Conservation (phyloP, 2,329 filamentous ascomycete genomes). For the Chalara sp. region DNA sequence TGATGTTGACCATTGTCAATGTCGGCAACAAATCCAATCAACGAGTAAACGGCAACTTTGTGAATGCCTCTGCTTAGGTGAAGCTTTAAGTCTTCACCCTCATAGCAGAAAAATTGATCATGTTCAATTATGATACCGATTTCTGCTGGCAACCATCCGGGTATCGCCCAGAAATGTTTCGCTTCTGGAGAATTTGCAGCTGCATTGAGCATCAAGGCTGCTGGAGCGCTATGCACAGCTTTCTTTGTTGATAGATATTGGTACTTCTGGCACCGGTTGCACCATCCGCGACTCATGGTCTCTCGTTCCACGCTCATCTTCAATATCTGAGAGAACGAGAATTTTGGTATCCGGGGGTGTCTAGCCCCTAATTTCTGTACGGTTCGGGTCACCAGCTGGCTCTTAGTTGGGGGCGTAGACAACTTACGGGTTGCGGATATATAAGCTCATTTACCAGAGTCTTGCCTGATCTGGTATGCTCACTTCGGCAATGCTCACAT, state of each 20-base stretch:
- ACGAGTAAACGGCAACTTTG: slow-evolving; percentile 80
- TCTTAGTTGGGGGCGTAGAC: neutral
- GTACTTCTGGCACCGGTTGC: slow-evolving; percentile 82
- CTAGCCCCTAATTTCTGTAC: slow-evolving; percentile 40
- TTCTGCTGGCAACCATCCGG: slow-evolving; percentile 87
- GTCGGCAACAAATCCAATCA: slow-evolving; percentile 84
- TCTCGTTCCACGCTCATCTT: slow-evolving; percentile 89
- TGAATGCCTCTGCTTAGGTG: slow-evolving; percentile 75
- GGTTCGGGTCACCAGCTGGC: too few species aligned
- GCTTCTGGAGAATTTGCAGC: slow-evolving; percentile 66
- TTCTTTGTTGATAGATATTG: slow-evolving; percentile 82
- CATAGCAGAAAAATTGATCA: slow-evolving; percentile 91
- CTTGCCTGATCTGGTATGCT: slow-evolving; percentile 72
- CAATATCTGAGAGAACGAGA: slow-evolving; percentile 82
- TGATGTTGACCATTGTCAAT: slow-evolving; percentile 81
- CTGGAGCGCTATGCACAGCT: slow-evolving; percentile 73
- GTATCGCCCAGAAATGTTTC: slow-evolving; percentile 77
- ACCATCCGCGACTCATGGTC: slow-evolving; percentile 87
- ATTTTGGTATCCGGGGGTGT: slow-evolving; percentile 44
- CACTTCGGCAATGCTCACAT: slow-evolving; percentile 81
- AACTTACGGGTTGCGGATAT: slow-evolving; percentile 52
- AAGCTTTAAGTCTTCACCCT: slow-evolving; percentile 79
- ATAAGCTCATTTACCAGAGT: slow-evolving; percentile 81
- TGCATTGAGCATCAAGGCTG: slow-evolving; percentile 84
- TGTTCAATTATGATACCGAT: slow-evolving; percentile 87